phyloP scores from a whole-genome alignment of 805 yeast species.

The Metschnikowia shivogae region DNA sequence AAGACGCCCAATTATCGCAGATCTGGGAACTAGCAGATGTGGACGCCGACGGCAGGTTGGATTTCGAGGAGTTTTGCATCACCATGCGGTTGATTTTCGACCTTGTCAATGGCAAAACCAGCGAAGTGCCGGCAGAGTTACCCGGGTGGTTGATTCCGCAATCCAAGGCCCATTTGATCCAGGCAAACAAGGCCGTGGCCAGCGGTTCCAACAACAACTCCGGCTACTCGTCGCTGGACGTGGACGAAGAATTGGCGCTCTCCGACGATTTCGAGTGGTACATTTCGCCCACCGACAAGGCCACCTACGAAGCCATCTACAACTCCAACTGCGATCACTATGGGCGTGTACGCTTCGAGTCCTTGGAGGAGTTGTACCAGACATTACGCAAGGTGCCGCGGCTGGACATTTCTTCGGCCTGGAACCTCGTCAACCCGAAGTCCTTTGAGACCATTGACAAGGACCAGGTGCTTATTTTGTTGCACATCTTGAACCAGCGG shows the following conservation, averaged over 20 bases:
- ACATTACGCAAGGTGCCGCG: constrained; percentile 72
- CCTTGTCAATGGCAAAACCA: constrained; percentile 63
- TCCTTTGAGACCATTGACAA: constrained; percentile 83
- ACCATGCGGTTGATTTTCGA: constrained; percentile 96
- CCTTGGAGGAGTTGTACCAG: constrained; percentile 63
- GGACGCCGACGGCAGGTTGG: constrained; percentile 46
- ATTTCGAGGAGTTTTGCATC: constrained; percentile 96
- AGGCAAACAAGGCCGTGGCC: constrained; percentile 70
- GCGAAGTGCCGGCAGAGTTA: constrained; percentile 61
- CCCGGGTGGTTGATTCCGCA: constrained; percentile 95
- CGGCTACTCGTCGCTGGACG: constrained; percentile 30
- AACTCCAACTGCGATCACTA: constrained; percentile 67
- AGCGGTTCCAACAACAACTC: constrained; percentile 26
- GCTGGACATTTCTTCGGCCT: constrained; percentile 81
- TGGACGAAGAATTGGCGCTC: constrained; percentile 59
- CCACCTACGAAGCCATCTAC: constrained; percentile 75
- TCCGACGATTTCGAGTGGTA: constrained; percentile 90
- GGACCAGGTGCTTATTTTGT: constrained; percentile 84
- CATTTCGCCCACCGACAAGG: constrained; percentile 81
- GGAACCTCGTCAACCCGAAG: constrained; percentile 94
- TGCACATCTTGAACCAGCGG: constrained; percentile 89
- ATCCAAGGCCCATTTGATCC: constrained; percentile 76
- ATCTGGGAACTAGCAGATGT: constrained; percentile 72
- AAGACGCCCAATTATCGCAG: constrained; percentile 66
- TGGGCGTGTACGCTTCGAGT: constrained; percentile 75